These are phyloP conservation scores for Penicillium sumatraense DNA, from an alignment of 2,329 filamentous ascomycete species.

Conservation along the genomic window DNA sequence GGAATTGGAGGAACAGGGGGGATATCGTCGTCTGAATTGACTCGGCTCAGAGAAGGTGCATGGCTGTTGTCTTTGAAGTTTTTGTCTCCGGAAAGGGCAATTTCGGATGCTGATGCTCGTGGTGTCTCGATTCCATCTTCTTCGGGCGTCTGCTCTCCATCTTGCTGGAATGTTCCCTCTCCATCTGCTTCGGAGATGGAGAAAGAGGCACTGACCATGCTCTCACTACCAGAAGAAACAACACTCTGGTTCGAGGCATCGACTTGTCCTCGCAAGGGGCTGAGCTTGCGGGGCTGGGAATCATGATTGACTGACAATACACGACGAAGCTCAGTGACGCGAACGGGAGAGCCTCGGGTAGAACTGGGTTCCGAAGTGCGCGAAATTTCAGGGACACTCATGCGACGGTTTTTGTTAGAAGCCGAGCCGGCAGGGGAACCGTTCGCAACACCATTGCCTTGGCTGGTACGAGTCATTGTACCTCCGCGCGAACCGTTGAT, in stretches of 20 bases:
- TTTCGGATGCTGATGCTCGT: slow-evolving; percentile 29
- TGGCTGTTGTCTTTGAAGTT: slow-evolving; percentile 9
- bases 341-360: slow-evolving; percentile 50
- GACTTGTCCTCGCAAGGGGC: slow-evolving; percentile 48
- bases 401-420: slow-evolving; percentile 37
- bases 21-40: slow-evolving; percentile 39
- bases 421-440: slow-evolving; percentile 35
- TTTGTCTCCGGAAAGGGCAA: slow-evolving; percentile 22
- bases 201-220: slow-evolving; percentile 48
- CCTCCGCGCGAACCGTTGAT: slow-evolving; percentile 74
- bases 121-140: slow-evolving; percentile 40
- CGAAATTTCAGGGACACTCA: slow-evolving; percentile 43
- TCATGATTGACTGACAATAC: slow-evolving; percentile 50
- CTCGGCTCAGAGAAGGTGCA: slow-evolving; percentile 9
- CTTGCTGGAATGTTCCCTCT: slow-evolving; percentile 34
- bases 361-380: slow-evolving; percentile 41
- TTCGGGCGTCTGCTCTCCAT: slow-evolving; percentile 22
- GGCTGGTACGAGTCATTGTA: slow-evolving; percentile 47
- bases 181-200: slow-evolving; percentile 41
- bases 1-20: slow-evolving; percentile 54
- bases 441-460: slow-evolving; percentile 36
- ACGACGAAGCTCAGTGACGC: slow-evolving; percentile 53
- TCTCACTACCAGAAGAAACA: slow-evolving; percentile 49
- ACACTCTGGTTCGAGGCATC: slow-evolving; percentile 39
- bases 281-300: slow-evolving; percentile 41